Base-by-base conservation (phyloP, 2,329 filamentous ascomycete genomes). In the Verticillium tricorpus region DNA sequence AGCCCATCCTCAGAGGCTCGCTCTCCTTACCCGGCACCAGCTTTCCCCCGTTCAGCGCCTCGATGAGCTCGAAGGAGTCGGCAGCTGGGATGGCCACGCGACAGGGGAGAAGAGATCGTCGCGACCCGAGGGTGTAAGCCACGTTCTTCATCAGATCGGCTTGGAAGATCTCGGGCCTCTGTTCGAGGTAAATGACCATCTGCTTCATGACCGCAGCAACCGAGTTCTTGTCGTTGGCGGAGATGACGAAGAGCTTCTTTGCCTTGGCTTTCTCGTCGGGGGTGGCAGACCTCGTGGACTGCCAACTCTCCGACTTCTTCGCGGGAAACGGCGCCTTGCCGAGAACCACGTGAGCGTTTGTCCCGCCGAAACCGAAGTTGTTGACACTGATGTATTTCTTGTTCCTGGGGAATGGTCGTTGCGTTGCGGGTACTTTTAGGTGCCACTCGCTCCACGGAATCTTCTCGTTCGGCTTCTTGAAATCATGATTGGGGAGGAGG, bases 181-280 rank as follows among this genome's bases (percentile, higher is more conserved):
- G 75, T 66, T 78, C 76, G 19, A 77, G 69, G 69, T 75, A 77
- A 40, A 78, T 70, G 5, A 73, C 72, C 1, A 77, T 69, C 52
- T 72, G 68, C 31, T 69, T 66, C 35, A 69, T 70, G n/a, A 72
- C 66, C 2, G 66, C 59, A 61, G 71, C 45, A 11, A 52, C 45
- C 19, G 45, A 52, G 19, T 52, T 52, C 19, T 56, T 34, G 32
- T 28, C 40, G 19, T 59, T 19, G 57, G 58, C 61, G 31, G 31
- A 28, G 57, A 60, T 40, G 5, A 67, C 62, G 31, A 67, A 67
- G 55, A 52, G 45, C 45, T 52, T 52, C 45, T 52, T 52, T n/a
- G n/a, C 12, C 45, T 19, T 22, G 74, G 70, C n/a, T 75, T 71
- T n/a, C 72, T 69, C 25, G 74, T 74, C 15, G 76, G 73, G 5